Evolutionary conservation across 306 rosid genomes (phyloP), one percentile per base, ranked within the genome.

Genomic region (Castanea mollissima): DNA sequence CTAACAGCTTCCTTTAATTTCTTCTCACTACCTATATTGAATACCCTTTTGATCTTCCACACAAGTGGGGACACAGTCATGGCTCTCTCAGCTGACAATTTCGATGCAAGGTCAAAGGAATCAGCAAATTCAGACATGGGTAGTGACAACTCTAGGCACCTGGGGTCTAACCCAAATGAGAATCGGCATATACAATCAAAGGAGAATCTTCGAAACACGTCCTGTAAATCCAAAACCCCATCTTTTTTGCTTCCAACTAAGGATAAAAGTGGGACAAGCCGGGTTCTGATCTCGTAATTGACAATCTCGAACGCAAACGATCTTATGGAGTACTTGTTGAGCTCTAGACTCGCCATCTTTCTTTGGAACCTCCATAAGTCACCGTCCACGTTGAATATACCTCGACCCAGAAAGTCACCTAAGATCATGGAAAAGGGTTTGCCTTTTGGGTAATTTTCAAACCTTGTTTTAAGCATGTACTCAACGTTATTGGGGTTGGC

Each of bases 311-410:
- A 86, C 1, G 94, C 93, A 21, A 82, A 92, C 1, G 92, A 83
- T 38, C 85, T 79, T 27, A 89, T 78, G 7, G 94, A 92, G 60
- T 49, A 25, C 31, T 77, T 81, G 74, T 69, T 85, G 18, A 93
- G 92, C 78, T 89, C 96, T 5, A 83, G 52, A 32, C 85, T 81
- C 2, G 93, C 94, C 89, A 93, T 86, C 78, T 88, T 89, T 59
- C 82, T 85, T 79, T 92, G 97, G 15, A 92, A 92, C 58, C 59
- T 82, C 97, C 97, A 92, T 2, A 32, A 41, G 1, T 93, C 89
- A 4, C 97, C 97, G 62, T 93, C 97, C 38, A 89, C 96, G 89
- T 93, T 93, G 91, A 93, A 93, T 20, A 93, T 93, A 0, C 97
- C 97, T 7, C 87, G 84, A 1, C 97, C 97, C 3, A 93, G 79